Percentiles rank a stretch among this genome's conserved stretches.
phyloP scores from a whole-genome alignment of 2,329 filamentous ascomycete species.

The Colletotrichum sp. region DNA sequence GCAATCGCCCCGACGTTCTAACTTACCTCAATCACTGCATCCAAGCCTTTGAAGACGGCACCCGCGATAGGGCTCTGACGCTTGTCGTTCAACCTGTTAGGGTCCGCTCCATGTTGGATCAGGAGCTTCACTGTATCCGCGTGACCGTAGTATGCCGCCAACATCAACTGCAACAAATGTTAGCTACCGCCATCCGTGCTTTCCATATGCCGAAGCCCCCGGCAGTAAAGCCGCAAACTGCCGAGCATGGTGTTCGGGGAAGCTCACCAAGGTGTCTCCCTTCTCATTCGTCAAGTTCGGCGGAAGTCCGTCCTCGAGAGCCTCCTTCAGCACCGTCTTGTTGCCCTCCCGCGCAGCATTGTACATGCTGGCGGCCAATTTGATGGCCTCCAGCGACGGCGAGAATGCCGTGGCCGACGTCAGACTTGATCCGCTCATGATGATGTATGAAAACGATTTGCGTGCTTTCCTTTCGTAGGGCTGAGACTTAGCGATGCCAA shows the following conservation, averaged over 20 bases:
- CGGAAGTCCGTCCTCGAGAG: conserved; percentile 68
- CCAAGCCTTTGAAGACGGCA: conserved; percentile 75
- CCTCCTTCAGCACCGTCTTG: conserved; percentile 61
- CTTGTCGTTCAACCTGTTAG: conserved; percentile 70
- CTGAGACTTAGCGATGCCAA: background rate
- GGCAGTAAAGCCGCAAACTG: background rate
- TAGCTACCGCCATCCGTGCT: background rate
- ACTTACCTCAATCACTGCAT: conserved; percentile 63
- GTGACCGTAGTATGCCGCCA: conserved; percentile 74
- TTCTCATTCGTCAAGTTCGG: conserved; percentile 75
- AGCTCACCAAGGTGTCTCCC: conserved; percentile 68
- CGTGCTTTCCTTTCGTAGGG: background rate
- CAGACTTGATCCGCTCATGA: conserved; percentile 7
- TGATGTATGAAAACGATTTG: background rate
- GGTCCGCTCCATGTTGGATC: conserved; percentile 66
- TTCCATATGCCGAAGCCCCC: background rate
- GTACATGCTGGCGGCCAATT: conserved; percentile 70
- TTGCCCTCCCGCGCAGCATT: conserved; percentile 68
- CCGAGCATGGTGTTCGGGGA: background rate
- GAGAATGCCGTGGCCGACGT: conserved; percentile 20
- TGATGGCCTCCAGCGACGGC: conserved; percentile 68
- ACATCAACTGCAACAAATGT: conserved; percentile 61
- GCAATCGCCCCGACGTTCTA: conserved; percentile 44
- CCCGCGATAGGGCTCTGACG: conserved; percentile 74
- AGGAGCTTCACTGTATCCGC: conserved; percentile 64